phyloP scores from a whole-genome alignment of 768 basidiomycete genomes.

The Phaffia tasmanica region DNA sequence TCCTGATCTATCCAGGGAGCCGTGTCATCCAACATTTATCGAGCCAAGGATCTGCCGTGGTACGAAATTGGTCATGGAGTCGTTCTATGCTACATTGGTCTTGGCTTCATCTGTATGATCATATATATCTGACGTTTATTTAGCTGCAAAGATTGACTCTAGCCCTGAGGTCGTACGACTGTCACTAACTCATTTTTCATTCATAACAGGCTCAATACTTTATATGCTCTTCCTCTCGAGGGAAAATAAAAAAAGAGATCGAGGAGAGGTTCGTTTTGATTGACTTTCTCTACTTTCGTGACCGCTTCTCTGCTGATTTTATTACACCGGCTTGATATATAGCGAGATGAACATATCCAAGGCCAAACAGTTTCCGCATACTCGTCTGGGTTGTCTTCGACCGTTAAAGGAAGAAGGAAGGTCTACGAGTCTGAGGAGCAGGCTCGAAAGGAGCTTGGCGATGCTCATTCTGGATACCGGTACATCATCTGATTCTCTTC shows the following conservation, averaged over 20 bases:
- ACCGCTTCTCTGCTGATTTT: neutral
- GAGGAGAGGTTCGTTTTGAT: slow-evolving; percentile 43
- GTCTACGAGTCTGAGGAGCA: slow-evolving; percentile 5
- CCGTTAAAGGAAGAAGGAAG: neutral
- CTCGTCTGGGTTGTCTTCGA: neutral
- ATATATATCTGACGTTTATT: neutral
- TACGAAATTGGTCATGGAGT: slow-evolving; percentile 60
- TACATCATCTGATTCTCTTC: slow-evolving; percentile 9
- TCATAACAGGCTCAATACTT: slow-evolving; percentile 35
- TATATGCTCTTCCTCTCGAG: slow-evolving; percentile 44
- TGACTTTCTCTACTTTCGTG: neutral
- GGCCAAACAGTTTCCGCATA: neutral
- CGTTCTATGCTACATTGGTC: slow-evolving; percentile 55
- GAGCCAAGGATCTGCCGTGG: slow-evolving; percentile 55
- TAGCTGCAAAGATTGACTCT: neutral
- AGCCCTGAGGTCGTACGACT: too few relatives aligned
- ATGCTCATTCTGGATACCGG: slow-evolving; percentile 12
- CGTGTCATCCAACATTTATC: slow-evolving; percentile 67
- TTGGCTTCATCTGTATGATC: slow-evolving; percentile 45
- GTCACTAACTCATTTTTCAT: neutral
- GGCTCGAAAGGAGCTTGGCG: slow-evolving; percentile 12
- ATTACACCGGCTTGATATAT: neutral
- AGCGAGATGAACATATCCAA: slow-evolving; percentile 14
- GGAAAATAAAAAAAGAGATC: slow-evolving; percentile 57
- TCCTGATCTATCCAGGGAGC: slow-evolving; percentile 57